Conservation (phyloP, 129 eudicot species). For the Glebionis coronaria region DNA sequence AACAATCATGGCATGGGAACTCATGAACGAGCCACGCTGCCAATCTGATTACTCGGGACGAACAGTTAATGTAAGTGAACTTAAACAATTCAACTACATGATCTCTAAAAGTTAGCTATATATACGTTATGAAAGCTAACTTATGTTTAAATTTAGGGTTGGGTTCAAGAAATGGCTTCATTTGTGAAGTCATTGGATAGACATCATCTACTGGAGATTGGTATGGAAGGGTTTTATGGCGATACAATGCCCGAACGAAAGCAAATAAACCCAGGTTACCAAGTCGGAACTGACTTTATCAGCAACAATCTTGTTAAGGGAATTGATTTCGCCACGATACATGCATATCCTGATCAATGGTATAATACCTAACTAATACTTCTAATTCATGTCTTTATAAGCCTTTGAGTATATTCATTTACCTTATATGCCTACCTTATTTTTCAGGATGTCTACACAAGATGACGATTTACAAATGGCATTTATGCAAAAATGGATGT, state of each 20-base stretch:
- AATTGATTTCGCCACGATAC: constrained; percentile 74
- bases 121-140: not conserved
- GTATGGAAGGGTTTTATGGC: constrained; percentile 88
- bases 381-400: not conserved
- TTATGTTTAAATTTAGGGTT: constrained; percentile 30
- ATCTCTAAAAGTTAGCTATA: not conserved
- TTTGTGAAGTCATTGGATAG: constrained; percentile 56
- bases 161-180: constrained; percentile 83
- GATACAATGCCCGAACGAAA: constrained; percentile 62
- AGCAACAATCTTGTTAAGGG: constrained; percentile 51
- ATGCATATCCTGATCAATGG: constrained; percentile 69
- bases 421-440: not conserved
- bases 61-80: constrained; percentile 47
- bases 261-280: constrained; percentile 62
- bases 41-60: constrained; percentile 62
- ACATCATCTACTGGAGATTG: constrained; percentile 55
- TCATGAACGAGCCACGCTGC: constrained; percentile 84
- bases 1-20: constrained; percentile 86
- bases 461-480: constrained; percentile 48
- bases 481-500: constrained; percentile 68
- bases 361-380: constrained; percentile 9
- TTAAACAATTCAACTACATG: not conserved
- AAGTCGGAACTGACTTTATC: constrained; percentile 78
- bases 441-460: constrained; percentile 51
- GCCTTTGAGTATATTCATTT: not conserved